Conservation (phyloP, 1,139 yeast species). For the Williopsis jadinii region DNA sequence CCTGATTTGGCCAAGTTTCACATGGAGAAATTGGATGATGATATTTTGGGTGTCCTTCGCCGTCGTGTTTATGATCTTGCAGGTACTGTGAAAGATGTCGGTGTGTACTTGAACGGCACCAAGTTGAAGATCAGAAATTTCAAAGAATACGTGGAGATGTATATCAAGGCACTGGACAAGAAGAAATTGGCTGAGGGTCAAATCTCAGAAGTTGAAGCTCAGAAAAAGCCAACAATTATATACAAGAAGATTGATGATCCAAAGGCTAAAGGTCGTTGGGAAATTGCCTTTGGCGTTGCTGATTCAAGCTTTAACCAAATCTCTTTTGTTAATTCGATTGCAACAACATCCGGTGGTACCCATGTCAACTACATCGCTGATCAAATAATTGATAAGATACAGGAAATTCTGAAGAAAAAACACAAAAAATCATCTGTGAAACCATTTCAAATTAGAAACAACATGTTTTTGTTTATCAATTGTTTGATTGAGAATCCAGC, state of each 20-base stretch:
- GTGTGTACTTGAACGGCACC: slow-evolving; percentile 72
- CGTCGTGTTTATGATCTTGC: slow-evolving; percentile 95
- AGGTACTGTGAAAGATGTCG: slow-evolving; percentile 87
- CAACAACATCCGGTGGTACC: slow-evolving; percentile 96
- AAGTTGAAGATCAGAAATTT: slow-evolving; percentile 65
- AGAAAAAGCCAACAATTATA: slow-evolving; percentile 57
- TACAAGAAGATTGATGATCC: slow-evolving; percentile 64
- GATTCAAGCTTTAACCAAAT: slow-evolving; percentile 90
- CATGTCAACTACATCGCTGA: slow-evolving; percentile 87
- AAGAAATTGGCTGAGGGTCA: slow-evolving; percentile 26
- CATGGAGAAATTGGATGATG: slow-evolving; percentile 78
- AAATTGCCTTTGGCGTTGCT: slow-evolving; percentile 89
- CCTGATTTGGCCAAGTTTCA: slow-evolving; percentile 84
- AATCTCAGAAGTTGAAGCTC: slow-evolving; percentile 26
- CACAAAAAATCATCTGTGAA: slow-evolving; percentile 72
- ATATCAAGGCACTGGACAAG: slow-evolving; percentile 62
- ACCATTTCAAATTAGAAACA: slow-evolving; percentile 83
- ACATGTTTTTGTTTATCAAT: slow-evolving; percentile 85
- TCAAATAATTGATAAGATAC: slow-evolving; percentile 71
- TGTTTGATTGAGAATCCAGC: slow-evolving; percentile 96
- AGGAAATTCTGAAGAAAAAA: slow-evolving; percentile 68
- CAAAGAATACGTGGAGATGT: slow-evolving; percentile 85
- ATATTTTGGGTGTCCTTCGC: slow-evolving; percentile 73
- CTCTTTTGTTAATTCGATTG: slow-evolving; percentile 95
- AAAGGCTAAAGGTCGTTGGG: slow-evolving; percentile 77